A percentile compares a stretch with the other conserved stretches of the same genome.
Conservation (phyloP, 352 stramenopile genomes). For the Phytophthora parvispora region DNA sequence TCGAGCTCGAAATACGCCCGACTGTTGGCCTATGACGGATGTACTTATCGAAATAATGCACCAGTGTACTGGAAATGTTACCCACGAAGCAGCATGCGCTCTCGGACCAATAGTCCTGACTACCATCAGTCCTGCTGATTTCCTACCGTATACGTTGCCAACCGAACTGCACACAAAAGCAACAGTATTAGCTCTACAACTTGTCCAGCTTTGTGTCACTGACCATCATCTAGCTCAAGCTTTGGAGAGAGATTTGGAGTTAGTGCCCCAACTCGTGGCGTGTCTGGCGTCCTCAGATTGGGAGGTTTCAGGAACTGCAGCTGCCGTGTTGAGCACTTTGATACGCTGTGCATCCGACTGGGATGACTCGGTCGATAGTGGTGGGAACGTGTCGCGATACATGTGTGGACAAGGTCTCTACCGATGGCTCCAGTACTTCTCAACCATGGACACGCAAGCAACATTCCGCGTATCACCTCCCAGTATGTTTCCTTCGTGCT, state of each 20-base stretch:
- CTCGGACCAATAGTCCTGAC: conserved; percentile 15
- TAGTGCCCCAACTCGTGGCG: conserved; percentile 6
- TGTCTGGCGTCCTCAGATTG: conserved; percentile 16
- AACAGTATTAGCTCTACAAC: conserved; percentile 14
- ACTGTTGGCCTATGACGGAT: conserved; percentile 21
- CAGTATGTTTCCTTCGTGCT: conserved; percentile 26
- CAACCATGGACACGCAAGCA: background rate
- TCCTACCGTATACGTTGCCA: conserved; percentile 13
- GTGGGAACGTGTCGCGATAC: conserved; percentile 4
- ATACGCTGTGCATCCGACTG: background rate
- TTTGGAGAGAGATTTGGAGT: conserved; percentile 17
- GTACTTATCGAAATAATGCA: conserved; percentile 22
- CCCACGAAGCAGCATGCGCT: background rate
- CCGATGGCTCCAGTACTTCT: conserved; percentile 18
- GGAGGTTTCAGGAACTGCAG: conserved; percentile 12
- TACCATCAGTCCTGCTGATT: conserved; percentile 9
- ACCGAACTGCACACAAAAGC: conserved; percentile 5
- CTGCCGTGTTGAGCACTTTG: conserved; percentile 3
- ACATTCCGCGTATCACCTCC: conserved; percentile 5
- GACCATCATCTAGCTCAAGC: conserved; percentile 7
- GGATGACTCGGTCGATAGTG: background rate
- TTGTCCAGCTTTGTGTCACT: conserved; percentile 6
- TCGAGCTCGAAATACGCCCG: conserved; percentile 7
- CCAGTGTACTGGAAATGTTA: conserved; percentile 1
- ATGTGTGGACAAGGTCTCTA: conserved; percentile 14